Percentiles rank a stretch among this genome's conserved stretches.
phyloP scores from a whole-genome alignment of 2,329 filamentous ascomycete species.

The Phyllachora maydis region DNA sequence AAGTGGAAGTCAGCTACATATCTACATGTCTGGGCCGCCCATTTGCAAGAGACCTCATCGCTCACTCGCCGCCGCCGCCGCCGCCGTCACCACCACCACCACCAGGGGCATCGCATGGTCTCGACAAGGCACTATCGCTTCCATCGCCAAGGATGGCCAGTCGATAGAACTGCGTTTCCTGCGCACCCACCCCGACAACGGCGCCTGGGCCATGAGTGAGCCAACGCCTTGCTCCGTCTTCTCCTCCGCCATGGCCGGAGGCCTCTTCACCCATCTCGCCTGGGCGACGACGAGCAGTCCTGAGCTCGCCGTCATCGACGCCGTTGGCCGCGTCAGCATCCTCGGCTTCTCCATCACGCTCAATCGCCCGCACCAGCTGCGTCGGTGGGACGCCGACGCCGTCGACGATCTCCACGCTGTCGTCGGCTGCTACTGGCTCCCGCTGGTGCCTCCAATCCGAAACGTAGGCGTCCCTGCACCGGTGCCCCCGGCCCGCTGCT shows the following conservation, averaged over 20 bases:
- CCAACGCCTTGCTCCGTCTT: constrained; percentile 44
- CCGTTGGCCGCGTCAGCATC: constrained; percentile 56
- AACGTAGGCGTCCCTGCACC: constrained; percentile 11
- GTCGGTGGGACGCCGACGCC: constrained; percentile 43
- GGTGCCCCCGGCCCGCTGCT: background rate
- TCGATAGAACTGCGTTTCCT: constrained; percentile 55
- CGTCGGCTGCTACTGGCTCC: constrained; percentile 75
- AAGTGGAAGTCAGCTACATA: constrained; percentile 15
- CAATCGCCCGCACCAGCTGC: constrained; percentile 45
- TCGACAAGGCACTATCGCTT: constrained; percentile 66
- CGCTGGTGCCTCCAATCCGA: constrained; percentile 26
- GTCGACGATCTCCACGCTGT: constrained; percentile 57
- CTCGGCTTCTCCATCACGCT: constrained; percentile 50
- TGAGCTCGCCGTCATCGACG: constrained; percentile 70
- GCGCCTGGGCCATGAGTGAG: constrained; percentile 56
- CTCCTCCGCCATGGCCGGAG: constrained; percentile 36
- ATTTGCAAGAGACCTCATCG: no score
- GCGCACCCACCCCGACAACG: constrained; percentile 44
- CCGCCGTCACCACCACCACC: constrained; percentile 5
- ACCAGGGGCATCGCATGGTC: constrained; percentile 71
- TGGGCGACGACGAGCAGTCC: constrained; percentile 56
- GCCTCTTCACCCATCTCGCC: constrained; percentile 56
- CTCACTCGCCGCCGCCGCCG: no score
- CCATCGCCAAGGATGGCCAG: constrained; percentile 51
- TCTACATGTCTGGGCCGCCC: no score